These are phyloP conservation scores for Dalbergia cochinchinensis DNA, from an alignment of 306 rosid species.

Conservation along the genomic window DNA sequence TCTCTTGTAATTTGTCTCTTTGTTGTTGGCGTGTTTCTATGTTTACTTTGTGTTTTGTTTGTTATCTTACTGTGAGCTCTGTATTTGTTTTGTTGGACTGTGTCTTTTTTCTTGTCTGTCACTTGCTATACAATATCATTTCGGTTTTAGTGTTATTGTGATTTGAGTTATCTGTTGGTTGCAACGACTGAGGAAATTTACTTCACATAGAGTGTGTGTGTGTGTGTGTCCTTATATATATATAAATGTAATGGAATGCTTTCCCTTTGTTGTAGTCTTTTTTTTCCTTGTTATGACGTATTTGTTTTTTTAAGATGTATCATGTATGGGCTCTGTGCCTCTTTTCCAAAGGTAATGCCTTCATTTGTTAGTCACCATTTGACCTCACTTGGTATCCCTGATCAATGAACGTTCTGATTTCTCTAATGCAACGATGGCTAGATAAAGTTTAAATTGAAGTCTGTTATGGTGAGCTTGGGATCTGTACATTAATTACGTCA, in stretches of 20 bases:
- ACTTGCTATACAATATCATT: not conserved
- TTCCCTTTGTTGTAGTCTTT: not conserved
- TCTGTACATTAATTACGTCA: not conserved
- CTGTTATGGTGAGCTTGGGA: conserved; percentile 11
- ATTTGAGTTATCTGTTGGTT: not conserved
- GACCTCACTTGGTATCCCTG: not conserved
- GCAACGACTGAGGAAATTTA: not conserved
- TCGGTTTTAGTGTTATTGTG: not conserved
- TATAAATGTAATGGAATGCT: conserved; percentile 6
- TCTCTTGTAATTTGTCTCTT: not conserved
- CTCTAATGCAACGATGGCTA: not conserved
- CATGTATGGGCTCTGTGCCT: not conserved
- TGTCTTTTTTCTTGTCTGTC: not conserved
- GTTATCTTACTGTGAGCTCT: not conserved
- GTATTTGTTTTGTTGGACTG: not conserved
- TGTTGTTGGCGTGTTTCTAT: not conserved
- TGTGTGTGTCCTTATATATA: no score
- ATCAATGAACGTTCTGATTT: conserved; percentile 14
- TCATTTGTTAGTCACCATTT: conserved; percentile 1
- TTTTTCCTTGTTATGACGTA: conserved; percentile 5
- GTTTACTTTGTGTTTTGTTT: not conserved
- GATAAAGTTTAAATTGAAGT: not conserved
- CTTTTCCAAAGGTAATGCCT: not conserved
- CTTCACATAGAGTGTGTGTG: not conserved
- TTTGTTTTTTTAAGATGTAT: not conserved